Evolutionary conservation across 768 basidiomycete genomes (phyloP), one percentile per base, ranked within the genome.

Genomic region (Calocybe cyanea): DNA sequence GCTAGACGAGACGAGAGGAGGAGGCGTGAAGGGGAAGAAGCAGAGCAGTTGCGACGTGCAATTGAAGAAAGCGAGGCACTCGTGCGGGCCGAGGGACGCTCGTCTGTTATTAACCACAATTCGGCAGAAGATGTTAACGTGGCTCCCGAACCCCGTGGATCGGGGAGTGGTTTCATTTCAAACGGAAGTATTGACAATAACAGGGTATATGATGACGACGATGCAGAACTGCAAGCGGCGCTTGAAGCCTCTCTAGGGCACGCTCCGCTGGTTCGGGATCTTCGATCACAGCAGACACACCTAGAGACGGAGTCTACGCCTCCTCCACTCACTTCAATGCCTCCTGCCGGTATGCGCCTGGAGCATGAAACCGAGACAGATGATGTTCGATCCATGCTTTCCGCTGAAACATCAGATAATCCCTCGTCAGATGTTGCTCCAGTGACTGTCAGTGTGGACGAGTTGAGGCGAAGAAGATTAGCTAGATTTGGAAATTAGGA

Each of bases 211-310:
- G 92, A 93, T 51, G 92, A 94, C 52, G 92, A 93, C 41, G 92
- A 95, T 55, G 80, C 78, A 18, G 85, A 88, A 55, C 66, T 95
- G 37, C 92, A 94, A 64, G 92, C 91, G 9, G 92, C 92, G 4
- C 70, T 95, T 38, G 82, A 71, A 58, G 92, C 90, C 2, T 92
- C 91, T 30, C 68, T 94, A 50, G 85, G 86, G 58, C 68, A 69
- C 33, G 61, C 81, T 17, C 82, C 86, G 1, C 63, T 65, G 32
- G 83, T 72, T 23, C 83, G 72, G 64, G 53, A 63, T 20, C 55
- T 70, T 4, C 71, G 71, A 25, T 33, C 41, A 21, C 52, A 39
- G 21, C 38, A 46, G 37, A 38, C 31, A 17, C 50, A 53, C 23
- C 43, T 38, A 32, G 43, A 21, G n/a, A 40, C 37, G 19, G 18